Percentiles rank a stretch among this genome's conserved stretches.
phyloP scores from a whole-genome alignment of 108 stramenopile genomes.

The Poteriospumella lacustris region DNA sequence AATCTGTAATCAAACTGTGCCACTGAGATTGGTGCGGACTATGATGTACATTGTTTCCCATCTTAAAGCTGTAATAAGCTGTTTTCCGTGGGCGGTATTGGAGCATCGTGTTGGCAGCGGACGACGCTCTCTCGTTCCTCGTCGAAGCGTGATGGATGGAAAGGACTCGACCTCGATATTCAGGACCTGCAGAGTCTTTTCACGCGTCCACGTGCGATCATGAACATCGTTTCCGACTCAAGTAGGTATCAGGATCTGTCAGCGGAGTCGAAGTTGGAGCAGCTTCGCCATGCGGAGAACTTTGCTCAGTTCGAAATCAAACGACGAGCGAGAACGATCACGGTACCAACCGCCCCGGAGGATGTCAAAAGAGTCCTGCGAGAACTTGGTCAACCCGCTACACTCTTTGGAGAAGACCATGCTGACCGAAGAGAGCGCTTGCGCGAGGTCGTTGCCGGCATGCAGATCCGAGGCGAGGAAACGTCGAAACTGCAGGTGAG shows the following conservation, averaged over 20 bases:
- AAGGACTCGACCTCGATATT: too few relatives aligned
- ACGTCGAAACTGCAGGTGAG: background rate
- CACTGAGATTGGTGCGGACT: too few relatives aligned
- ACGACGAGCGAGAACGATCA: background rate
- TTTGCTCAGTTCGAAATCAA: background rate
- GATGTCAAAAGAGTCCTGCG: constrained; percentile 20
- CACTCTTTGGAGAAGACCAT: constrained; percentile 37
- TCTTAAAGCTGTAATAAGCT: too few relatives aligned
- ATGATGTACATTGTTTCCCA: too few relatives aligned
- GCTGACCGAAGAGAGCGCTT: constrained; percentile 37
- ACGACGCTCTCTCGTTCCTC: too few relatives aligned
- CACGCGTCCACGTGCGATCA: too few relatives aligned
- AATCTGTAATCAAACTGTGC: too few relatives aligned
- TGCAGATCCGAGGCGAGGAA: constrained; percentile 25
- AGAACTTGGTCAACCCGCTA: constrained; percentile 29
- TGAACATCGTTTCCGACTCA: too few relatives aligned
- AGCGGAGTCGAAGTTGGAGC: background rate
- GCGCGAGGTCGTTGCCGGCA: constrained; percentile 10
- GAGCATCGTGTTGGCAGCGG: too few relatives aligned
- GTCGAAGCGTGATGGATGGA: too few relatives aligned
- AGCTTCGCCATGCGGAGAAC: background rate
- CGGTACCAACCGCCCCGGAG: constrained; percentile 2
- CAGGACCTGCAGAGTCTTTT: too few relatives aligned
- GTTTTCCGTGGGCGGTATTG: too few relatives aligned
- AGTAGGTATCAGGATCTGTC: background rate